A percentile compares a stretch with the other conserved stretches of the same genome.
phyloP scores from a whole-genome alignment of 2,329 filamentous ascomycete species.

The Septoria petroselini region DNA sequence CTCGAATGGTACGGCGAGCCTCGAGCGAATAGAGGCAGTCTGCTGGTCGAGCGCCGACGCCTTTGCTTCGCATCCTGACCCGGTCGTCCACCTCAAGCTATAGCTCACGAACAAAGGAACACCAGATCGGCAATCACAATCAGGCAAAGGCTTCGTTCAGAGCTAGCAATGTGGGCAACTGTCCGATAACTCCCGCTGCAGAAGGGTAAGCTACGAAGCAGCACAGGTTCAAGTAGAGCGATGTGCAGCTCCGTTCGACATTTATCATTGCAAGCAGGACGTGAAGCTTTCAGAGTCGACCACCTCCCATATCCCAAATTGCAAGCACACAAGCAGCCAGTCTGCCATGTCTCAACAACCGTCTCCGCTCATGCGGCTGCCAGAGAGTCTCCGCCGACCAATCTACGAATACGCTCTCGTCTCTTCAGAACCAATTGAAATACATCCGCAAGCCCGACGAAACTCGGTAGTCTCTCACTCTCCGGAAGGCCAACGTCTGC shows the following conservation, averaged over 20 bases:
- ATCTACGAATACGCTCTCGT: slow-evolving; percentile 21
- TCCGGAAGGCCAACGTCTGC: neutral
- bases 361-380: slow-evolving; percentile 11
- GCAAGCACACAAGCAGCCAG: neutral
- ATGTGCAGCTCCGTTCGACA: neutral
- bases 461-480: slow-evolving; percentile 12
- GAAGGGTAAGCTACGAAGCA: neutral
- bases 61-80: neutral
- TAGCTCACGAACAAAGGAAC: neutral
- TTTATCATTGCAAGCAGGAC: too few relatives aligned
- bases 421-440: slow-evolving; percentile 16
- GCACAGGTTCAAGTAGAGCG: slow-evolving; percentile 1
- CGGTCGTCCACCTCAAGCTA: neutral
- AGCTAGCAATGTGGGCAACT: neutral
- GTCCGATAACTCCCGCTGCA: slow-evolving; percentile 5
- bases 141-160: slow-evolving; percentile 2
- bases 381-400: slow-evolving; percentile 13
- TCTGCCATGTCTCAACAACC: neutral
- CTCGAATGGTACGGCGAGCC: neutral
- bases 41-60: neutral
- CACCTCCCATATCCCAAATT: neutral
- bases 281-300: neutral
- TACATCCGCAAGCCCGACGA: slow-evolving; percentile 16
- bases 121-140: neutral
- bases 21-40: neutral